A percentile compares a stretch with the other conserved stretches of the same genome.
These are phyloP conservation scores for Medicago truncatula DNA, from an alignment of 306 rosid species.

Conservation along the genomic window MtrunA17r5.0-ANR NC_053049.1:41369501-41370000, in stretches of 20 bases:
- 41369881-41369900: too few species aligned
- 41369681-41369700: not conserved
- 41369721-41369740: constrained; percentile 13
- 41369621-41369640: not conserved
- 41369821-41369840: too few species aligned
- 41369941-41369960: too few species aligned
- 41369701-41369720: not conserved
- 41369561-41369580: not conserved
- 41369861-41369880: too few species aligned
- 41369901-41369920: too few species aligned
- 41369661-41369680: constrained; percentile 3
- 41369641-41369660: constrained; percentile 11
- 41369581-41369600: not conserved
- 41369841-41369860: too few species aligned
- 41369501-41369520: constrained; percentile 21
- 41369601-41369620: not conserved
- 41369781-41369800: not conserved
- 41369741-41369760: not conserved
- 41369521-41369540: constrained; percentile 27
- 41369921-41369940: too few species aligned
- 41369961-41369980: too few species aligned
- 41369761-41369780: not conserved
- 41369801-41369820: not conserved
- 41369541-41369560: constrained; percentile 19
- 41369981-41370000: too few species aligned